Conservation (phyloP, 805 yeast genomes). For the Candida boleticola region DNA sequence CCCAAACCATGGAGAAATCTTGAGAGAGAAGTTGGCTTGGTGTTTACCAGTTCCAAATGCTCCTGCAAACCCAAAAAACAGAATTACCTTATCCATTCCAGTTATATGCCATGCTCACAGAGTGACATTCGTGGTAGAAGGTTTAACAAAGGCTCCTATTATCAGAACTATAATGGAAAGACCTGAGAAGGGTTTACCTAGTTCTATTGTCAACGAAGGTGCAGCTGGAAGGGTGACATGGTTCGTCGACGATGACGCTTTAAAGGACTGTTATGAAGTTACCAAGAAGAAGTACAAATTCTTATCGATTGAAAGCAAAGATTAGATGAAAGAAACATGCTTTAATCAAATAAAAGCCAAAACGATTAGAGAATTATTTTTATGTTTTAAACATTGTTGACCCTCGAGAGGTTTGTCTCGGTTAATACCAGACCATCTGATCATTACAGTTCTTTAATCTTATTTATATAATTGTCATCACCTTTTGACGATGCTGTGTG, state of each 20-base stretch:
- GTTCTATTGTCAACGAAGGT: conserved; percentile 88
- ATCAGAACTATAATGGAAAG: conserved; percentile 91
- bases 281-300: conserved; percentile 72
- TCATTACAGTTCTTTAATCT: too few species aligned
- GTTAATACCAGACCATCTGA: too few species aligned
- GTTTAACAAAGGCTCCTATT: conserved; percentile 91
- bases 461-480: too few species aligned
- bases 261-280: conserved; percentile 68
- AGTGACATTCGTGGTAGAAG: conserved; percentile 94
- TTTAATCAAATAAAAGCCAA: too few species aligned
- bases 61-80: conserved; percentile 80
- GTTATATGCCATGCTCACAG: conserved; percentile 92
- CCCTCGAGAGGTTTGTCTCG: too few species aligned
- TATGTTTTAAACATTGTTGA: too few species aligned
- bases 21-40: conserved; percentile 93
- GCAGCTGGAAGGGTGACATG: conserved; percentile 97
- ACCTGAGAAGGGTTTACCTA: conserved; percentile 95
- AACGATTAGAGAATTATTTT: too few species aligned
- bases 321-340: neutral
- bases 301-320: conserved; percentile 29
- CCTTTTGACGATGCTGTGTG: too few species aligned
- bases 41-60: conserved; percentile 90
- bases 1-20: conserved; percentile 81
- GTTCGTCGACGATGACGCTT: conserved; percentile 95
- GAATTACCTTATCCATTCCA: conserved; percentile 90